These are phyloP conservation scores for Stenogyne calaminthoides DNA, from an alignment of 305 asterid genomes.

Conservation along the genomic window DNA sequence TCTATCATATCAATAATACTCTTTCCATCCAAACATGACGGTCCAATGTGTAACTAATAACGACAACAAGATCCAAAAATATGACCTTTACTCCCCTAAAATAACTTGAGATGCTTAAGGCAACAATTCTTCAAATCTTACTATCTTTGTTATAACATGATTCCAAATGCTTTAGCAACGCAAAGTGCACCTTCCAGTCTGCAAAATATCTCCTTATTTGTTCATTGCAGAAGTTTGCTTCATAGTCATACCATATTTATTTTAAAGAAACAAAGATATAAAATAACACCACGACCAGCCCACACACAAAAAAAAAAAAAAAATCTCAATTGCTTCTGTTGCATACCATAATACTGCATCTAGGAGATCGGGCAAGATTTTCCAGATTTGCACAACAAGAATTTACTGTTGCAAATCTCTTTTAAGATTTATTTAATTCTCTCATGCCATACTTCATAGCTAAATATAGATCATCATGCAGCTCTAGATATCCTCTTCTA, in stretches of 20 bases:
- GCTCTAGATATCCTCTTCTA: slow-evolving; percentile 19
- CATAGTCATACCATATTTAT: slow-evolving; percentile 1
- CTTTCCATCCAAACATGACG: slow-evolving; percentile 12
- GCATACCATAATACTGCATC: background rate
- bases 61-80: background rate
- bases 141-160: background rate
- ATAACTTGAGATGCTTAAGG: background rate
- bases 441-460: slow-evolving; percentile 19
- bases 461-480: slow-evolving; percentile 27
- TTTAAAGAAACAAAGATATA: slow-evolving; percentile 7
- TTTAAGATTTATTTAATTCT: background rate
- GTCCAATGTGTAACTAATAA: background rate
- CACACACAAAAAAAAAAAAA: background rate
- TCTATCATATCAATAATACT: slow-evolving; percentile 25
- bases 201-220: background rate
- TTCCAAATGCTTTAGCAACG: slow-evolving; percentile 7
- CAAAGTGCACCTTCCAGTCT: slow-evolving; percentile 15
- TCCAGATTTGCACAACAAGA: background rate
- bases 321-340: background rate
- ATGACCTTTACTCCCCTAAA: slow-evolving; percentile 11
- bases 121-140: background rate
- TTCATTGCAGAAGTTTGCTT: slow-evolving; percentile 14
- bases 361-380: background rate
- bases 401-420: background rate
- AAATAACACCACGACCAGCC: slow-evolving; percentile 1